phyloP scores from a whole-genome alignment of 495 filamentous ascomycete species.

The Penicillium pulvis region DNA sequence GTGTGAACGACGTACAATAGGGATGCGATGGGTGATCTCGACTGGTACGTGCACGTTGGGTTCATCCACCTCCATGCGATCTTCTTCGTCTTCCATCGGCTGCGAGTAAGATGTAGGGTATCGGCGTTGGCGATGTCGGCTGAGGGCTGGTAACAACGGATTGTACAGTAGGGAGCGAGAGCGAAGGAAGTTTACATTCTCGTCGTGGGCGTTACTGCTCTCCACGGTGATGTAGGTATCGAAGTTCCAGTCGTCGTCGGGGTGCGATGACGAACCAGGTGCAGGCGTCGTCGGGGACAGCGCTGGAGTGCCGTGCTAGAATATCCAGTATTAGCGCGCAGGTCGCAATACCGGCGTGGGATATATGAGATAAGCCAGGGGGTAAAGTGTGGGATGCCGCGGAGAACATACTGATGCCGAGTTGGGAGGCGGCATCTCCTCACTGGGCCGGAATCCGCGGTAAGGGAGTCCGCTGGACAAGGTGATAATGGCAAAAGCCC shows the following conservation, averaged over 20 bases:
- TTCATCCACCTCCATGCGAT: constrained; percentile 49
- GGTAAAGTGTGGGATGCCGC: neutral
- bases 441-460: constrained; percentile 22
- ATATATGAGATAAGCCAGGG: neutral
- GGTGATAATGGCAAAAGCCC: neutral
- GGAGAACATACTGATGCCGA: constrained; percentile 26
- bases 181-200: constrained; percentile 61
- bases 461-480: constrained; percentile 1
- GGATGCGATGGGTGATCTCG: constrained; percentile 48
- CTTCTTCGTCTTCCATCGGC: constrained; percentile 31
- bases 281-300: constrained; percentile 29
- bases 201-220: constrained; percentile 57
- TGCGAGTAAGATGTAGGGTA: constrained; percentile 29
- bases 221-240: constrained; percentile 46
- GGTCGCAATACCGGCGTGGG: neutral
- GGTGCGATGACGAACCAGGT: constrained; percentile 28
- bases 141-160: constrained; percentile 37
- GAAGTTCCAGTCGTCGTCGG: constrained; percentile 43
- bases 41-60: constrained; percentile 34
- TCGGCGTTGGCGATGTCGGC: constrained; percentile 40
- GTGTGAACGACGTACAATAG: constrained; percentile 40
- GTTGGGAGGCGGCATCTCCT: constrained; percentile 35
- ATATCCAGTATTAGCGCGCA: constrained; percentile 2
- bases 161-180: constrained; percentile 39
- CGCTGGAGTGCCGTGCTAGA: constrained; percentile 36